Base-by-base conservation (phyloP, 2,329 filamentous ascomycete species). In the Verticillium nubilum region DNA sequence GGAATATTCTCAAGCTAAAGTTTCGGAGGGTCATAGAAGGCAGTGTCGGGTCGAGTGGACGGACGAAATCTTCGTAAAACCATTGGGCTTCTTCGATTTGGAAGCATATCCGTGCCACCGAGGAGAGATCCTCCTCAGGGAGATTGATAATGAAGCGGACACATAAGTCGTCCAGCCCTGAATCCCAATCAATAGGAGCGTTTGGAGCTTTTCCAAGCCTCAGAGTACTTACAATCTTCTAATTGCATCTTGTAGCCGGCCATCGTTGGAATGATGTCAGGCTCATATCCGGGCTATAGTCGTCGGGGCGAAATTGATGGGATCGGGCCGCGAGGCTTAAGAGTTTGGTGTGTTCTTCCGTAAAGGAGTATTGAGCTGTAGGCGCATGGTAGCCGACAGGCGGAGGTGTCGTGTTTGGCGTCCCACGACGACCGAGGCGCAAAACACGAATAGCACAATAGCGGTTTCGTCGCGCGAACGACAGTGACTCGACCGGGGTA, bases 1-100 rank as follows among this genome's bases (percentile, higher is more conserved):
- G 88, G 73, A 98, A 97, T 67, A 99, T 96, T 67, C 89, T 86
- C 61, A 96, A 81, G 68, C 91, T 94, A 75, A 99, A 99, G 57
- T 83, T 87, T 66, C 91, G 88, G 33, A 99, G 83, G 53, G 87
- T 86, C 81, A 98, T 89, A 59, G 90, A 92, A 4, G 95, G 95
- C 12, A 99, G 82, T 42, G 83, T 83, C 57, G 92, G 88, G 74
- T 97, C 90, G 64, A 95, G 81, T 42, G 94, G 93, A 54, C 95
- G 91, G 73, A 99, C 92, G 72, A 99, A 99, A 76, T 99, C 95
- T 80, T 99, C 95, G 85, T 99, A 99, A 77, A 96, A 99, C 95
- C 95, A 99, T 86, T 99, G 96, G 68, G 95, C 95, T 77, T 99
- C 96, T 76, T 99, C 95, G 67, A 99, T 90, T 77, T 98, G 93